Evolutionary conservation across 441 rosid genomes (phyloP), one percentile per base, ranked within the genome.

Genomic region (Raphanus hybrid): DNA sequence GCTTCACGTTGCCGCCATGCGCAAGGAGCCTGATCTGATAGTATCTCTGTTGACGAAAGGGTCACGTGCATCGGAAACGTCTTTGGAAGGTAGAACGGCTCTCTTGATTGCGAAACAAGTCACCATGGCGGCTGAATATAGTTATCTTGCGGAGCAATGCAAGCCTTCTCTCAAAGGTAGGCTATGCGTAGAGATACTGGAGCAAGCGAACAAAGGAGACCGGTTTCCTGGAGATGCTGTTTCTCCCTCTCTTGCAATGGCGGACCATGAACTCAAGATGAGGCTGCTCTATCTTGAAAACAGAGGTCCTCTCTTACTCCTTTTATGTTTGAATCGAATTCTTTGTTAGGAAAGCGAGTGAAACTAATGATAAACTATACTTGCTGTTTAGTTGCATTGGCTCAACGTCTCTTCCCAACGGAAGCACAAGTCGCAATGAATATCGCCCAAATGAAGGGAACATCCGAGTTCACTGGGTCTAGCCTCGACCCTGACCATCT

Each of bases 361-460:
- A 37, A 37, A 37, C 55, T 71, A 59, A 20, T 71, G 62, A 32
- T 63, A 52, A 29, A 63, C 35, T 32, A 48, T 64, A 8, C 52
- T 50, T 50, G 6, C 75, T 55, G 61, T 60, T 65, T 84, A 92
- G 98, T 92, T 80, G 92, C 87, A 63, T 74, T 91, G 54, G 98
- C 98, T 5, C 83, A 81, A 67, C 86, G 87, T 69, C 80, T 92
- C 15, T 92, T 91, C 66, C 98, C 98, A 8, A 80, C 78, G 84
- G 98, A 92, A 82, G 98, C 98, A 29, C 83, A 84, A 83, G 89
- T 91, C 41, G 91, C 55, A 6, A 91, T 86, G 92, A 91, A 83
- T 55, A 89, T 87, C n/a, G 93, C 92, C 60, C 80, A 83, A 4
- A 84, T 85, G 62, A 91, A 87, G 37, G 91, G 80, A 15, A 87